phyloP scores from a whole-genome alignment of 108 stramenopile genomes.

The Schizochytrium sp. region DNA sequence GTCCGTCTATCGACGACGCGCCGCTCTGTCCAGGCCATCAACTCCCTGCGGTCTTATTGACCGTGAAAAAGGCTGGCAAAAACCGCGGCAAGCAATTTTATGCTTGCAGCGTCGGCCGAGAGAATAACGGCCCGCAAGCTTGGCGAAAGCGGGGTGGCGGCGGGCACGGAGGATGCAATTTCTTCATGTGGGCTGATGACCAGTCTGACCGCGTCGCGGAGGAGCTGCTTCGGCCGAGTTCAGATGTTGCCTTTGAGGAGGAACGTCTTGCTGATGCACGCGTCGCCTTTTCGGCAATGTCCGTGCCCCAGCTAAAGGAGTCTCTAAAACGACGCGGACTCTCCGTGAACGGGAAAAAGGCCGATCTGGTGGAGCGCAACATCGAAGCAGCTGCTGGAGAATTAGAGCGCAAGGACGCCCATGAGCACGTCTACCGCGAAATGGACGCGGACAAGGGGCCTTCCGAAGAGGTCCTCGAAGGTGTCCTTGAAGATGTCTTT shows the following conservation, averaged over 20 bases:
- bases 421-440: neutral
- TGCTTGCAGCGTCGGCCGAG: neutral
- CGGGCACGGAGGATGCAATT: neutral
- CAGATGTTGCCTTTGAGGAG: neutral
- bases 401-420: neutral
- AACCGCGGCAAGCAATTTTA: neutral
- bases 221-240: neutral
- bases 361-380: neutral
- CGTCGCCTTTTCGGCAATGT: neutral
- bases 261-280: neutral
- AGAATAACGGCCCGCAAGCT: neutral
- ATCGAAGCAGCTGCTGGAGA: neutral
- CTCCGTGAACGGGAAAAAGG: neutral
- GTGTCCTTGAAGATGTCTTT: conserved; percentile 51
- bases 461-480: conserved; percentile 23
- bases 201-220: neutral
- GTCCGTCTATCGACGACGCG: neutral
- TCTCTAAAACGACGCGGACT: neutral
- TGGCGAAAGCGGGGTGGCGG: neutral
- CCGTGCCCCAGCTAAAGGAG: neutral
- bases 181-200: conserved; percentile 12
- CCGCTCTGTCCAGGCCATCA: neutral
- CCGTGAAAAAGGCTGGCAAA: neutral
- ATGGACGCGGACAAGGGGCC: neutral
- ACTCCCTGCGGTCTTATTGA: neutral